Conservation (phyloP, 78 protist species). For the Dictyostelium brefeldianum region DNA sequence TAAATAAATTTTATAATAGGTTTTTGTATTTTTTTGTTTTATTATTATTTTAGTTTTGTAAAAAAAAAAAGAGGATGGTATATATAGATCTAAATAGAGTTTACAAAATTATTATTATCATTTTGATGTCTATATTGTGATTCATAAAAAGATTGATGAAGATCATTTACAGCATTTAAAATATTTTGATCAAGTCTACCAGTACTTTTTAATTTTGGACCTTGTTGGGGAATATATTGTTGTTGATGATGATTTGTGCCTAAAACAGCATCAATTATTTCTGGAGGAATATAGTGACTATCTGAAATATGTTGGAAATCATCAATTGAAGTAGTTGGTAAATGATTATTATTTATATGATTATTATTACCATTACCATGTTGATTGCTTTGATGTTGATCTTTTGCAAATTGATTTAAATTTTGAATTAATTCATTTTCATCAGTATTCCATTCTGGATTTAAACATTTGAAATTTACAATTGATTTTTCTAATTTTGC, state of each 20-base stretch:
- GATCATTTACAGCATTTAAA: slow-evolving; percentile 31
- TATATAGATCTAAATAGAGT: slow-evolving; percentile 11
- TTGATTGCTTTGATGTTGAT: not conserved
- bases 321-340: slow-evolving; percentile 15
- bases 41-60: no score
- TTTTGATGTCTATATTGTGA: slow-evolving; percentile 12
- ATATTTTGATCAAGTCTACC: slow-evolving; percentile 21
- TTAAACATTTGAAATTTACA: slow-evolving; percentile 75
- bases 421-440: slow-evolving; percentile 33
- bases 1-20: no score
- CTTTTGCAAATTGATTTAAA: slow-evolving; percentile 3
- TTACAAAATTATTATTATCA: not conserved
- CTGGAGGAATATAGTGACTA: slow-evolving; percentile 39
- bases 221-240: not conserved
- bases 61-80: not conserved
- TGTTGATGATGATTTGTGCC: slow-evolving; percentile 4
- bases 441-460: slow-evolving; percentile 66
- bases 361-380: not conserved
- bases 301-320: slow-evolving; percentile 16
- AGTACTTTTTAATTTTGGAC: not conserved
- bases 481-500: slow-evolving; percentile 87
- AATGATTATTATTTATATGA: not conserved
- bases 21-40: no score
- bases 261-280: slow-evolving; percentile 5
- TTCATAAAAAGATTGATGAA: slow-evolving; percentile 46